Evolutionary conservation across 305 asterid species (phyloP).

Genomic region (Striga hermonthica): DNA sequence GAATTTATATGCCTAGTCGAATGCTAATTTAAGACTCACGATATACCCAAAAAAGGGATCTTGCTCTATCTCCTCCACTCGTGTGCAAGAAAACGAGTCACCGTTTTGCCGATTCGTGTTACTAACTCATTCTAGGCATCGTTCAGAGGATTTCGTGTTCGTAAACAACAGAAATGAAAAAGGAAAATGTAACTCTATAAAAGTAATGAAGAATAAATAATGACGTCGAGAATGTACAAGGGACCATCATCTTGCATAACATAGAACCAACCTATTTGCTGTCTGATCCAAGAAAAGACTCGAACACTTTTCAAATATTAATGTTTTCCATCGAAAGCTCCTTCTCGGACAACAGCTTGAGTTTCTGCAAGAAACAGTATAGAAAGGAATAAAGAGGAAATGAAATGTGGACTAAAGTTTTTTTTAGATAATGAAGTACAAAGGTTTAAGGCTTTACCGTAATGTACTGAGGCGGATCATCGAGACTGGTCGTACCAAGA

Average conservation of each 20-base stretch:
- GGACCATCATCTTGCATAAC: not conserved
- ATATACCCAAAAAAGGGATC: not conserved
- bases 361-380: conserved; percentile 54
- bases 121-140: conserved; percentile 23
- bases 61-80: conserved; percentile 20
- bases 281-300: conserved; percentile 24
- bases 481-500: conserved; percentile 86
- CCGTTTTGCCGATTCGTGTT: conserved; percentile 2
- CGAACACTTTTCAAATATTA: conserved; percentile 33
- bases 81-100: not conserved
- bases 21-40: not conserved
- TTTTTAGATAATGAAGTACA: not conserved
- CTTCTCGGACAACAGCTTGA: conserved; percentile 69
- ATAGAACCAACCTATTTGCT: conserved; percentile 31
- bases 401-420: not conserved
- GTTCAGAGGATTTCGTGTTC: not conserved
- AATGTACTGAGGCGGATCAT: conserved; percentile 87
- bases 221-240: too few relatives aligned
- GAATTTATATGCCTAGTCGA: not conserved
- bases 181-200: not conserved
- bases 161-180: not conserved
- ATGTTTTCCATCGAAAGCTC: conserved; percentile 46
- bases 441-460: conserved; percentile 44
- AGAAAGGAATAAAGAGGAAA: not conserved
- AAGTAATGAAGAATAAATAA: not conserved